Evolutionary conservation across 1,139 yeast genomes (phyloP).

Genomic region (Sugiyamaella grinbergsii): DNA sequence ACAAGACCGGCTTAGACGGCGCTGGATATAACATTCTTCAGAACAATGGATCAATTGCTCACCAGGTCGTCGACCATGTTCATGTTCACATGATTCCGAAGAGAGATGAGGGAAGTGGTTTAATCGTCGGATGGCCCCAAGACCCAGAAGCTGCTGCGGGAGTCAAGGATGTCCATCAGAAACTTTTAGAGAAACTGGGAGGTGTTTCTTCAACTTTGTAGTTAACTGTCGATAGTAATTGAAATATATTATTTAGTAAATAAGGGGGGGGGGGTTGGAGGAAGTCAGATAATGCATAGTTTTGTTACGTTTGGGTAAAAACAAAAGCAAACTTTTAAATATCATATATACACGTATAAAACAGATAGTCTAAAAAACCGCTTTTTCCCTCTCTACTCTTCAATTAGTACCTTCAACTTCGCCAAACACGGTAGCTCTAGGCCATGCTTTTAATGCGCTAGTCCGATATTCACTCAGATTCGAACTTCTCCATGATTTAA

Average conservation of each 20-base stretch:
- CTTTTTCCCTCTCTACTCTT: background rate
- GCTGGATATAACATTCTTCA: constrained; percentile 86
- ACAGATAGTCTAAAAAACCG: background rate
- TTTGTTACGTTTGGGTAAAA: too few relatives aligned
- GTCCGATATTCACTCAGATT: constrained; percentile 26
- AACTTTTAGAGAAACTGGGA: constrained; percentile 53
- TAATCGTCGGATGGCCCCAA: constrained; percentile 92
- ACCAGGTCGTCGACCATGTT: constrained; percentile 92
- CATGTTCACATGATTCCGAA: constrained; percentile 97
- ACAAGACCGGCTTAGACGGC: constrained; percentile 65
- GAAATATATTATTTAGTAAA: background rate
- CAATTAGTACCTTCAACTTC: constrained; percentile 2
- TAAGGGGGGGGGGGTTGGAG: too few relatives aligned
- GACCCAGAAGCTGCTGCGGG: constrained; percentile 61
- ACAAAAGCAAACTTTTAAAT: background rate
- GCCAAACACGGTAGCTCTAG: constrained; percentile 30
- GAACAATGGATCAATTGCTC: constrained; percentile 92
- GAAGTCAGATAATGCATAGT: too few relatives aligned
- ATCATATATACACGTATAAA: constrained; percentile 7
- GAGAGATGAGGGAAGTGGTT: constrained; percentile 66
- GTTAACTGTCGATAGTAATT: background rate
- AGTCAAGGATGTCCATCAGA: constrained; percentile 65
- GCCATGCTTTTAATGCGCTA: constrained; percentile 29
- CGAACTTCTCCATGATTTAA: constrained; percentile 26
- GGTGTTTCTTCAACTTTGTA: constrained; percentile 14